Base-by-base conservation (phyloP, 257 asterid species). In the Nicotiana tomentosiformis region DNA sequence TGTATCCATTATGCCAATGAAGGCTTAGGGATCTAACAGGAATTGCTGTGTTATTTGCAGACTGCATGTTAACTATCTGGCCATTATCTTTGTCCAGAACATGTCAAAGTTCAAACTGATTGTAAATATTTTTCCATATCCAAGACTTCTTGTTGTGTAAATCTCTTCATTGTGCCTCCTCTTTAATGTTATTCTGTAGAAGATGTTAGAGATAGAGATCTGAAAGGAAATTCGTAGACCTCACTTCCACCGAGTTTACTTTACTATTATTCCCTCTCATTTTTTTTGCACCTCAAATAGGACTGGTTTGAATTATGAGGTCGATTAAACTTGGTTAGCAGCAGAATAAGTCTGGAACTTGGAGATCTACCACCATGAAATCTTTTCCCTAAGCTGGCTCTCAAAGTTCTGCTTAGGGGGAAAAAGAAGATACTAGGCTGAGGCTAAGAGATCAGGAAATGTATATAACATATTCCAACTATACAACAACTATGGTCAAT, bases 111-210 rank as follows among this genome's bases (percentile, higher is more conserved):
- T 51, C 37, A 49, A 51, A 76, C 80, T 74, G 43, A 51, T 26
- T 76, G 80, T 76, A 76, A 76, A 76, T 76, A 76, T 29, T 76
- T 76, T 76, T 51, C 64, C 46, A 15, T 76, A 4, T 51, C 43
- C 4, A 51, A 29, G 23, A 76, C 46, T 51, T 76, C 43, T 74
- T 49, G 3, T 51, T 51, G 80, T 26, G 20, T 35, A 46, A 51
- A 23, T 72, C 79, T 46, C 39, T 49, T 49, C 43, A 26, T 49
- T 76, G 61, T 16, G 46, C 20, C 37, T 5, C 62, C 39, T 26
- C 79, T 74, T 46, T 49, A 23, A 18, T n/a, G 10, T 12, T 46
- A 14, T 23, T 49, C 60, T 7, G 39, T 46, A 23, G 26, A 11
- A 43, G 5, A 43, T 70, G 78, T 51, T 43, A 43, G n/a, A 20